Evolutionary conservation across 176 grass and related monocot species (phyloP), one percentile per base, ranked within the genome.

Genomic region (Leersia perrieri): DNA sequence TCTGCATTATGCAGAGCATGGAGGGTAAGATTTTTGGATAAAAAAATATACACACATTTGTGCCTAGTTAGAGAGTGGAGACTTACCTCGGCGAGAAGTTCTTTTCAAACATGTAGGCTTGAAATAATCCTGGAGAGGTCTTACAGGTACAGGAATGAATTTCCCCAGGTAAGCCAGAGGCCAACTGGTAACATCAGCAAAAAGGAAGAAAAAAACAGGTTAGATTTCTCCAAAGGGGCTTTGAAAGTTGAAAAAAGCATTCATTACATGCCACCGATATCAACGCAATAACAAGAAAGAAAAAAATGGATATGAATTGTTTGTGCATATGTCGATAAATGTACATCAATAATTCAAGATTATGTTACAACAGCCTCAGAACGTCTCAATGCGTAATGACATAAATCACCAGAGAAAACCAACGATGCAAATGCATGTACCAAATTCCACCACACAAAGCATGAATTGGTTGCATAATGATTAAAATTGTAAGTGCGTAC

Each of bases 141-240:
- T 90, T 85, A 73, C 62, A 6, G 94, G 94, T 63, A 97, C 94
- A 18, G 91, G 94, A 80, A 97, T 90, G 58, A 87, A 86, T 80
- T 97, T 97, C 5, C 94, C 94, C 1, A 90, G 4, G 72, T 88
- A 86, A 40, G 89, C 91, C 61, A 97, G 77, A 63, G 94, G 94
- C 94, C 94, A 97, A 80, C 94, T 97, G 79, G 76, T 89, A 90
- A 79, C 25, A 82, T 73, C 72, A 80, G n/a, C 15, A 53, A 53
- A 71, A 55, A 7, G 35, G 28, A 2, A 51, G 33, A 58, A 40
- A 70, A 68, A 34, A 22, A 16, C 15, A 63, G 25, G 51, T 88
- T 55, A 87, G 40, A 65, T 75, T 57, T 75, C 18, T 45, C 29
- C 61, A 1, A 30, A 55, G 42, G 30, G 13, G 69, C 29, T 66